phyloP scores from a whole-genome alignment of 1,284 basidiomycete species.

The Golubevia sp. region DNA sequence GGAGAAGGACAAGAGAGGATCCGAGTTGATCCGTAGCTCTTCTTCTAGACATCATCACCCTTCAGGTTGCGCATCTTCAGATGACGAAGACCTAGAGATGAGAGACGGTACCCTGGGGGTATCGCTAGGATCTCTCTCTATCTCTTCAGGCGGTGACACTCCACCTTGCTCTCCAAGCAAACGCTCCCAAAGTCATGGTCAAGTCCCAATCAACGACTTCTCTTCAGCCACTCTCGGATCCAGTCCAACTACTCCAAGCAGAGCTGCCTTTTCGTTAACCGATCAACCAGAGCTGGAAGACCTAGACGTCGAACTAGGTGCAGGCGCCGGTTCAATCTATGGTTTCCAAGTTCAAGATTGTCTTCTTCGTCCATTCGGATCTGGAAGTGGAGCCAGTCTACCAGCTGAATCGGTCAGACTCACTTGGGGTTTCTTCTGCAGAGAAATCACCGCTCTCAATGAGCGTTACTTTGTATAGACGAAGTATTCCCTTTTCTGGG shows the following conservation, averaged over 20 bases:
- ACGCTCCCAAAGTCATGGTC: background rate
- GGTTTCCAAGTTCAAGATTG: constrained; percentile 25
- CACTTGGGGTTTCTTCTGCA: constrained; percentile 40
- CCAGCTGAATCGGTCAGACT: constrained; percentile 25
- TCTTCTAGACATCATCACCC: background rate
- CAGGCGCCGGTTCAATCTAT: constrained; percentile 34
- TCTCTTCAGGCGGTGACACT: background rate
- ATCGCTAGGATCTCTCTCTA: background rate
- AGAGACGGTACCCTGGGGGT: background rate
- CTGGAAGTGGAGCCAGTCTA: constrained; percentile 30
- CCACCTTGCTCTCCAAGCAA: constrained; percentile 1
- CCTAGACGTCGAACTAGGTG: constrained; percentile 36
- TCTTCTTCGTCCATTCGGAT: constrained; percentile 25
- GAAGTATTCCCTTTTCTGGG: too few species aligned
- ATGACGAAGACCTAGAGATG: background rate
- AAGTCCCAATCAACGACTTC: background rate
- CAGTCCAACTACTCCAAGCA: background rate
- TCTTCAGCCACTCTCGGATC: background rate
- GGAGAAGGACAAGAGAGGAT: constrained; percentile 11
- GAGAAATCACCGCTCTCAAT: constrained; percentile 48
- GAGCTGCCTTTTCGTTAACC: background rate
- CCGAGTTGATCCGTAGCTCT: background rate
- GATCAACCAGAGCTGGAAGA: background rate
- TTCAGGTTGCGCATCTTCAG: background rate
- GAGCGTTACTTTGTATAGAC: constrained; percentile 38